These are phyloP conservation scores for Fonsecaea pedrosoi DNA, from an alignment of 2,329 filamentous ascomycete genomes.

Conservation along the genomic window DNA sequence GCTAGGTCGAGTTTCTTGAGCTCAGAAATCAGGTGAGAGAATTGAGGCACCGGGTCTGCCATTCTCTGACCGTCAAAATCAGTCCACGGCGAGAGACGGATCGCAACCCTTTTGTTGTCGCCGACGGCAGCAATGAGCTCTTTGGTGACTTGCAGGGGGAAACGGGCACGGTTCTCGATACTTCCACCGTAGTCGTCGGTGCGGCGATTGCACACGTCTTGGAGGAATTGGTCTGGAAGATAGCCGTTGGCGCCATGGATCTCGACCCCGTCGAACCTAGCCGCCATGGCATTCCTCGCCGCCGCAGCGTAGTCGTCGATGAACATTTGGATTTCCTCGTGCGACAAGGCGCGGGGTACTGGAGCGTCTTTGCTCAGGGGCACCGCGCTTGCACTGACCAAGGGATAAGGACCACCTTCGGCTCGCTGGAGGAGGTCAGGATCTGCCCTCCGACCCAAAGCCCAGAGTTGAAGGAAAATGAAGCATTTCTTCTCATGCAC, in stretches of 20 bases:
- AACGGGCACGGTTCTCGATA: constrained; percentile 52
- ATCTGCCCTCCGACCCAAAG: constrained; percentile 48
- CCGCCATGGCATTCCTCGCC: constrained; percentile 59
- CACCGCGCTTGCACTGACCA: constrained; percentile 40
- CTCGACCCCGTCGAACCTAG: constrained; percentile 62
- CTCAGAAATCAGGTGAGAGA: constrained; percentile 52
- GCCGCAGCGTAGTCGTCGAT: constrained; percentile 34
- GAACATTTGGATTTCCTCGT: constrained; percentile 4
- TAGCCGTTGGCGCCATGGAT: constrained; percentile 61
- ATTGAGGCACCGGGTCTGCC: constrained; percentile 51
- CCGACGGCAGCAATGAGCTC: constrained; percentile 54
- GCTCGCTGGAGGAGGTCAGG: constrained; percentile 29
- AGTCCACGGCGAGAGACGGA: constrained; percentile 54
- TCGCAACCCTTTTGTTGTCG: constrained; percentile 49
- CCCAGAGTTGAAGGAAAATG: constrained; percentile 52
- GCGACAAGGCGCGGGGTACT: constrained; percentile 37
- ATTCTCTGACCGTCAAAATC: constrained; percentile 62
- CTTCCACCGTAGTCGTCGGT: constrained; percentile 58
- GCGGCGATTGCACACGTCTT: constrained; percentile 55
- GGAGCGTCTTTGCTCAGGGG: background rate
- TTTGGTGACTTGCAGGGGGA: constrained; percentile 63
- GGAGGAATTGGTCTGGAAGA: constrained; percentile 59
- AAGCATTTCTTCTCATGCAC: constrained; percentile 59
- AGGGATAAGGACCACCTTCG: constrained; percentile 44
- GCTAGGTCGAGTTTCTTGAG: constrained; percentile 32